These are phyloP conservation scores for Phytophthora macrochlamydospora DNA, from an alignment of 352 stramenopile genomes.

Conservation along the genomic window DNA sequence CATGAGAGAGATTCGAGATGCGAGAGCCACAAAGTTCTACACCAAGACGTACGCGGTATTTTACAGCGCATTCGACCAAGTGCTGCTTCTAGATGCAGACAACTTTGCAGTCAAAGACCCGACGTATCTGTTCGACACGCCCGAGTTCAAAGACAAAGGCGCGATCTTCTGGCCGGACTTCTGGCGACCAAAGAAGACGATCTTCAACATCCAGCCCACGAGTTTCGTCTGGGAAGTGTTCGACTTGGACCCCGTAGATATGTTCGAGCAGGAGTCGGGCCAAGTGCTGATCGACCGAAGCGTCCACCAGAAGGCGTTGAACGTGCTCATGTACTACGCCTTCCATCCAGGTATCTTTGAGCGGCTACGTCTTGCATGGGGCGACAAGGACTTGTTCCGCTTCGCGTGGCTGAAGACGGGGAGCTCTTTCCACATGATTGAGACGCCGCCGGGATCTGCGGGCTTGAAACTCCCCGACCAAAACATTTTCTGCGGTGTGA, in stretches of 20 bases:
- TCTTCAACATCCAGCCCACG: constrained; percentile 74
- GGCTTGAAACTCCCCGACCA: constrained; percentile 47
- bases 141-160: constrained; percentile 46
- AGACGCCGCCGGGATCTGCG: constrained; percentile 47
- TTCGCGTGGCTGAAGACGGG: constrained; percentile 79
- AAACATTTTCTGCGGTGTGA: constrained; percentile 70
- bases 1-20: constrained; percentile 72
- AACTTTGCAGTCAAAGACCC: constrained; percentile 75
- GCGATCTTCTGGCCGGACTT: constrained; percentile 87
- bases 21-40: constrained; percentile 54
- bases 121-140: constrained; percentile 64
- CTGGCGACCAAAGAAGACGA: constrained; percentile 67
- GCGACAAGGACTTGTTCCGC: constrained; percentile 83
- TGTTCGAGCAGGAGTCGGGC: constrained; percentile 83
- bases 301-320: constrained; percentile 50
- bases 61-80: constrained; percentile 74
- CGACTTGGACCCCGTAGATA: constrained; percentile 57
- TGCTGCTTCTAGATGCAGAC: constrained; percentile 81
- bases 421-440: constrained; percentile 66
- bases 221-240: constrained; percentile 80
- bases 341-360: constrained; percentile 49
- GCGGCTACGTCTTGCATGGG: constrained; percentile 60
- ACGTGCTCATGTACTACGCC: constrained; percentile 73
- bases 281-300: constrained; percentile 70
- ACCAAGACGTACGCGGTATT: constrained; percentile 79